phyloP scores from a whole-genome alignment of 192 early-diverging fungal genomes.

The Mortierella alpina region DNA sequence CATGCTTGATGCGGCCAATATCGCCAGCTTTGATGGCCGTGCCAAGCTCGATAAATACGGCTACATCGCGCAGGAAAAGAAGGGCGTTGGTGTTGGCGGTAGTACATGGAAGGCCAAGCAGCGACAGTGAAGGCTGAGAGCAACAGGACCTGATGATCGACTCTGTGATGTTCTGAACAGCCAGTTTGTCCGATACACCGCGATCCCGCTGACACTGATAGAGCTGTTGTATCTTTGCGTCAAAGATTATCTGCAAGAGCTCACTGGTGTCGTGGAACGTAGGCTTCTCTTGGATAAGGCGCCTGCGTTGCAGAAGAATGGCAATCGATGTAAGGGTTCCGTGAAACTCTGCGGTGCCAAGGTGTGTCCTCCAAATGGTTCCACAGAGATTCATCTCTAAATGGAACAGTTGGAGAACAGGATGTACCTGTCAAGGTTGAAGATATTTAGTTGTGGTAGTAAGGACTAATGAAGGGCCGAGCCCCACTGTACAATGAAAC shows the following conservation, averaged over 20 bases:
- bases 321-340: conserved; percentile 6
- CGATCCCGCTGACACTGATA: conserved; percentile 1
- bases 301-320: conserved; percentile 7
- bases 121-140: conserved; percentile 5
- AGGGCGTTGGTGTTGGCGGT: conserved; percentile 15
- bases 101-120: conserved; percentile 12
- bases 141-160: conserved; percentile 17
- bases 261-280: conserved; percentile 13
- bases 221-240: conserved; percentile 8
- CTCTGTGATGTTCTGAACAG: conserved; percentile 10
- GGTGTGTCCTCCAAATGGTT: conserved; percentile 15
- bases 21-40: too few species aligned
- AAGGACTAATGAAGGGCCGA: conserved; percentile 17
- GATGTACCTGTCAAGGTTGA: too few species aligned
- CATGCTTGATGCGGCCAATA: conserved; percentile 5
- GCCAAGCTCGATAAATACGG: too few species aligned
- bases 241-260: too few species aligned
- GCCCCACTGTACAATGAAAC: too few species aligned
- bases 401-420: too few species aligned
- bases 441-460: conserved; percentile 7
- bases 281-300: conserved; percentile 11
- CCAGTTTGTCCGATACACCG: conserved; percentile 10
- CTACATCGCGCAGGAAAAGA: too few species aligned
- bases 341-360: conserved; percentile 5
- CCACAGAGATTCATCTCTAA: not conserved